Conservation (phyloP, 2,329 filamentous ascomycete species). For the Dactylonectria macrodidyma region DNA sequence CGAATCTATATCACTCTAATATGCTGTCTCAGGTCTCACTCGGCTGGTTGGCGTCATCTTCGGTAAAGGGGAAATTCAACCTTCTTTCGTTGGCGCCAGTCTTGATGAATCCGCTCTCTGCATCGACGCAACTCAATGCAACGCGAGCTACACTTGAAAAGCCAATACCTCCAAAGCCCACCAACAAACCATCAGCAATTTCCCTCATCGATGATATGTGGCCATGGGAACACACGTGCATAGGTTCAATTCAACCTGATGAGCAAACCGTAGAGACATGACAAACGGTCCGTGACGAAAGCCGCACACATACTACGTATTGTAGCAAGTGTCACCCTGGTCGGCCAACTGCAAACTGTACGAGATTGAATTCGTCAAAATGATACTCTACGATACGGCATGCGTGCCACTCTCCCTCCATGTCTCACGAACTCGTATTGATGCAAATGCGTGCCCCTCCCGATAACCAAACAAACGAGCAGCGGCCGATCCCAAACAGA, state of each 20-base stretch:
- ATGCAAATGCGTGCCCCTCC: constrained; percentile 3
- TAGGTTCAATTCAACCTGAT: neutral
- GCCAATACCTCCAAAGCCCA: neutral
- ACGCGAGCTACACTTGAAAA: constrained; percentile 4
- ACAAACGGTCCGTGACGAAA: neutral
- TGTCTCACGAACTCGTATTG: neutral
- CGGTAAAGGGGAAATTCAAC: constrained; percentile 21
- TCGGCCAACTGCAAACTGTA: neutral
- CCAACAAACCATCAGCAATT: neutral
- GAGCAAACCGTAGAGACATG: neutral
- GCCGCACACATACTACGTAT: neutral
- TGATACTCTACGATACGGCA: neutral
- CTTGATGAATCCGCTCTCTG: neutral
- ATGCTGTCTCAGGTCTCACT: constrained; percentile 26
- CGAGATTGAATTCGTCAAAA: neutral
- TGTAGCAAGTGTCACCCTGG: constrained; percentile 10
- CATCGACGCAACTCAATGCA: constrained; percentile 12
- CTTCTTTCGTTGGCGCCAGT: constrained; percentile 18
- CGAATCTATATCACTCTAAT: constrained; percentile 15
- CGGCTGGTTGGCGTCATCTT: constrained; percentile 16
- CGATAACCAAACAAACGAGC: constrained; percentile 4
- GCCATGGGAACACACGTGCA: neutral
- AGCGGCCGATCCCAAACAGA: constrained; percentile 25
- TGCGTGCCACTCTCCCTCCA: neutral
- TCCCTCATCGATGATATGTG: neutral